phyloP scores from a whole-genome alignment of 352 stramenopile species.

The Globisporangium uncinulatum region DNA sequence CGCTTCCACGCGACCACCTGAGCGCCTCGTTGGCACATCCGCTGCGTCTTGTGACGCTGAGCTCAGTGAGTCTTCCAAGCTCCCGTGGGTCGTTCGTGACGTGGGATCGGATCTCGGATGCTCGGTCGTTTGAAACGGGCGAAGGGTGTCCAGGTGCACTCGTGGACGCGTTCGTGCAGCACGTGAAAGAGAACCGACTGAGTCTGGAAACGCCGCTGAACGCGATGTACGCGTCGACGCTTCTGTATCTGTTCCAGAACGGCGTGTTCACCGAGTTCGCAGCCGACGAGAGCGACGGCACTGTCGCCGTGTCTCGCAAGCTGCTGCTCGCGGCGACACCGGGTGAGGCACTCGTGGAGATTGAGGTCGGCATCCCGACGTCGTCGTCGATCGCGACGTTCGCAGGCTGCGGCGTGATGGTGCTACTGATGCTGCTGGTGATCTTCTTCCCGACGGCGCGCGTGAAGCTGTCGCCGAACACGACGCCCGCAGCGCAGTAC shows the following conservation, averaged over 20 bases:
- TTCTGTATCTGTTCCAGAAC: conserved; percentile 50
- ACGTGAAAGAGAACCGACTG: conserved; percentile 19
- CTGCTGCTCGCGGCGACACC: not conserved
- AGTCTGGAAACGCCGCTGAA: conserved; percentile 15
- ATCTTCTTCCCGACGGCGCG: conserved; percentile 44
- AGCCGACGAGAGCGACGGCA: conserved; percentile 8
- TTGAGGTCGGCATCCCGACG: conserved; percentile 36
- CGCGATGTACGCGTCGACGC: conserved; percentile 29
- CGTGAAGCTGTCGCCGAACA: conserved; percentile 51
- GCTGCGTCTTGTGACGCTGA: not conserved
- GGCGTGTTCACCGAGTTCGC: conserved; percentile 24
- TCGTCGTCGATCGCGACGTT: conserved; percentile 42
- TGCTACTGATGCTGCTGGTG: conserved; percentile 45
- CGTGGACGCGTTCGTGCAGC: conserved; percentile 17
- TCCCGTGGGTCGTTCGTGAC: conserved; percentile 12
- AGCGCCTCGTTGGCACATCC: not conserved
- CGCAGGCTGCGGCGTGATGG: conserved; percentile 41
- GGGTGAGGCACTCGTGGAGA: not conserved
- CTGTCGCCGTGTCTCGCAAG: not conserved
- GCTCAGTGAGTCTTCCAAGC: not conserved
- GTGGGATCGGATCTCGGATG: conserved; percentile 7
- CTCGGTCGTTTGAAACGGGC: conserved; percentile 17
- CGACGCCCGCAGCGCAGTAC: conserved; percentile 56
- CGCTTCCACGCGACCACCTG: not conserved
- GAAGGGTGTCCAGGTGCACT: conserved; percentile 2